Conservation (phyloP, 2,329 filamentous ascomycete species). For the Neonectria faginata region DNA sequence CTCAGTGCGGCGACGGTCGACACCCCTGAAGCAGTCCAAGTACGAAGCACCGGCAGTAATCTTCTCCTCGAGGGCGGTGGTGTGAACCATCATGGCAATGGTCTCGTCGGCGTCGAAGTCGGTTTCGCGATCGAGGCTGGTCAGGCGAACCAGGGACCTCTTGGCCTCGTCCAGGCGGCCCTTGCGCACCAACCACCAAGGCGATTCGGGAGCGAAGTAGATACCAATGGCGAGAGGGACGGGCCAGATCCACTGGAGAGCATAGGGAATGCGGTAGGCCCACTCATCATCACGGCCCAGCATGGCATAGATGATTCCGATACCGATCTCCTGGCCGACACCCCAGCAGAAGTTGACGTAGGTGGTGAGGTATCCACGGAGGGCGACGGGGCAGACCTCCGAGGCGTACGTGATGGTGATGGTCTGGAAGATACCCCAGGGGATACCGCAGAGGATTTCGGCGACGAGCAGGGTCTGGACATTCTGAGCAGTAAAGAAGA, state of each 20-base stretch:
- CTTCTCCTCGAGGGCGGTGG: slow-evolving; percentile 81
- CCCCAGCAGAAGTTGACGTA: slow-evolving; percentile 85
- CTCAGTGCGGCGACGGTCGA: slow-evolving; percentile 81
- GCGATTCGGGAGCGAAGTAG: slow-evolving; percentile 75
- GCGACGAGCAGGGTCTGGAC: slow-evolving; percentile 69
- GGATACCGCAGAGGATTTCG: slow-evolving; percentile 73
- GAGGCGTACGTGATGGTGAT: slow-evolving; percentile 75
- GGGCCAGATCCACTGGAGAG: slow-evolving; percentile 83
- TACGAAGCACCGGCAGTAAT: slow-evolving; percentile 81
- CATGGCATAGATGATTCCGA: slow-evolving; percentile 79
- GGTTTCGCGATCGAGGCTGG: slow-evolving; percentile 71
- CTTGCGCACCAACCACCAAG: slow-evolving; percentile 81
- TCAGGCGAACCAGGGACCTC: slow-evolving; percentile 72
- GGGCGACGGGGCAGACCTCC: slow-evolving; percentile 78
- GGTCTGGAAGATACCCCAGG: slow-evolving; percentile 70
- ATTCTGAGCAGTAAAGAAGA: slow-evolving; percentile 74
- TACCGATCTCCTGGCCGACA: slow-evolving; percentile 78
- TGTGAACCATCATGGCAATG: slow-evolving; percentile 92
- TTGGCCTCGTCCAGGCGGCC: slow-evolving; percentile 75
- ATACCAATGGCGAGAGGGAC: slow-evolving; percentile 74
- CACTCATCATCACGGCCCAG: slow-evolving; percentile 73
- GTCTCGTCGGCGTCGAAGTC: slow-evolving; percentile 87
- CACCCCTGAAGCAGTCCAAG: slow-evolving; percentile 85
- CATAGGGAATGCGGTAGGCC: slow-evolving; percentile 78
- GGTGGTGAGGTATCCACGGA: slow-evolving; percentile 78